Evolutionary conservation across 2,329 filamentous ascomycete species (phyloP), one percentile per base, ranked within the genome.

Genomic region (Cordyceps javanica): DNA sequence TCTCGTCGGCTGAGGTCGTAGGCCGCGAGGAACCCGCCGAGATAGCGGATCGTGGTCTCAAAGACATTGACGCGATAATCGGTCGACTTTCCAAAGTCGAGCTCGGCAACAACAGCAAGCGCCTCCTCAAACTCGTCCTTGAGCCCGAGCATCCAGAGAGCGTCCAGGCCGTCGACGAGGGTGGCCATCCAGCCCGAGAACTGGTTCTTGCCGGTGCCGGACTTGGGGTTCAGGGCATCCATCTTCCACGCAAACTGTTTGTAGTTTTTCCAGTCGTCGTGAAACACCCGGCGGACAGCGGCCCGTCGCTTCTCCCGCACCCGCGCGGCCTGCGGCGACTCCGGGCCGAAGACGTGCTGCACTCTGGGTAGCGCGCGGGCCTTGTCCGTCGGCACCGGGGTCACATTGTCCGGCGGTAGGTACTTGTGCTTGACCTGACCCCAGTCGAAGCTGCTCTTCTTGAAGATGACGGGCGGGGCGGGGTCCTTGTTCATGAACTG

Each of bases 121-220:
- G 86, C 86, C 62, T 82, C 76, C 32, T 82, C 76, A 65, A 90
- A 90, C 59, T 90, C 86, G 0, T 81, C 74, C 60, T 78, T 78
- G 66, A 89, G 63, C 4, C 80, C 86, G 81, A 90, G 85, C 62
- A 90, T 86, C 86, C 86, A 89, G 14, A 90, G 73, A n/a, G 83
- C 84, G 66, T 90, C 87, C 54, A 88, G 74, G 3, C 82, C 73
- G 66, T 88, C 85, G n/a, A 88, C 83, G 58, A 88, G 72, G 6
- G 85, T 88, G 5, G 85, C 85, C 7, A 81, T 83, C 85, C 85
- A 88, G 25, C 85, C 86, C 14, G 82, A 82, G 69, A 86, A 87
- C 34, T 81, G 79, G 63, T 87, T 78, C 45, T 77, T 76, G 50
- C 69, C 73, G 2, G 68, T 64, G 11, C 77, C 82, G 16, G 77